Evolutionary conservation across 78 protist genomes (phyloP).

Genomic region (Guillardia theta): DNA sequence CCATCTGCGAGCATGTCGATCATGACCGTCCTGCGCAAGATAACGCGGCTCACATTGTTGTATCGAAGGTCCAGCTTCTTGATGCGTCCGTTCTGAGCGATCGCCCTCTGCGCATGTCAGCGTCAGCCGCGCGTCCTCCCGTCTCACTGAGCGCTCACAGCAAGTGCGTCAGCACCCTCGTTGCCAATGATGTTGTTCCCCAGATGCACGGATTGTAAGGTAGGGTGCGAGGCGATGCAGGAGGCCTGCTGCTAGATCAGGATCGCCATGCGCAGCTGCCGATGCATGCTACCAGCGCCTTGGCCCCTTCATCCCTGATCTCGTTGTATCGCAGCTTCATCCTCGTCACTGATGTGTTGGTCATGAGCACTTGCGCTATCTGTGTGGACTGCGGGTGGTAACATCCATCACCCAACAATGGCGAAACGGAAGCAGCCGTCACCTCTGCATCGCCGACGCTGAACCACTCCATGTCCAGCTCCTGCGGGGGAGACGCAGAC

Average conservation of each 20-base stretch:
- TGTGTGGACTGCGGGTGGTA: background rate
- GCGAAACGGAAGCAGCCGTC: background rate
- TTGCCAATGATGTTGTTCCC: constrained; percentile 11
- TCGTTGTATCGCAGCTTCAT: constrained; percentile 35
- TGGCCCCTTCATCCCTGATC: constrained; percentile 12
- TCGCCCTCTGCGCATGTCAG: background rate
- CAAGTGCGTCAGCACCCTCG: background rate
- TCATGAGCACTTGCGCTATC: background rate
- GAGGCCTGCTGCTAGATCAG: background rate
- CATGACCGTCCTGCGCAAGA: background rate
- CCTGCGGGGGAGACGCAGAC: background rate
- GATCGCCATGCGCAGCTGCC: too few relatives aligned
- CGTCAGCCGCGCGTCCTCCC: background rate
- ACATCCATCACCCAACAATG: background rate
- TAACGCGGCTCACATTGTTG: background rate
- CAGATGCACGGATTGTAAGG: background rate
- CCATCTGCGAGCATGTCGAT: background rate
- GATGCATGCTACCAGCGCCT: background rate
- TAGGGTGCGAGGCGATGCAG: background rate
- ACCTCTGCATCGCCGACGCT: background rate
- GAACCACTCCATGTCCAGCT: constrained; percentile 33
- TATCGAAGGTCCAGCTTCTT: background rate
- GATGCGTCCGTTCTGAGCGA: background rate
- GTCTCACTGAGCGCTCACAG: background rate
- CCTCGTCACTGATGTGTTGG: background rate